Evolutionary conservation across 768 basidiomycete genomes (phyloP).

Genomic region (Dictyophora rubrovolvata): DNA sequence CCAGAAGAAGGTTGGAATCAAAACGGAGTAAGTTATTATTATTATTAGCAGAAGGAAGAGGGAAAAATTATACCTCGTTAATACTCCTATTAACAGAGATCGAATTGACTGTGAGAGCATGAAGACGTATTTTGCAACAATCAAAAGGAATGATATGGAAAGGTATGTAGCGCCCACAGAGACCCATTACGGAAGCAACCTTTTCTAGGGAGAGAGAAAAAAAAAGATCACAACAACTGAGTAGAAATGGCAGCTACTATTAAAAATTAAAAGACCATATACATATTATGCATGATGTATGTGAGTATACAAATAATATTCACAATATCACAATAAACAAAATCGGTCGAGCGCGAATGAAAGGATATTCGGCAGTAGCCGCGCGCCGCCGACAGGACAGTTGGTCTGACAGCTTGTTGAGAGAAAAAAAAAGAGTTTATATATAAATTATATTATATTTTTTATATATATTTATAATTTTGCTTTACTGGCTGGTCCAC

Average conservation of each 20-base stretch:
- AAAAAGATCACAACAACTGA: not conserved
- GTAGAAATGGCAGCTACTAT: no score
- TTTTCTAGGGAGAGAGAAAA: not conserved
- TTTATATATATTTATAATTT: no score
- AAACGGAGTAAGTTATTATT: not conserved
- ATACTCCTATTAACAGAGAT: not conserved
- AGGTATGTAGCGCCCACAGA: not conserved
- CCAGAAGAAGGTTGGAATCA: not conserved
- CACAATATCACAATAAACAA: not conserved
- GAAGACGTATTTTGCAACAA: not conserved
- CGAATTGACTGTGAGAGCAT: not conserved
- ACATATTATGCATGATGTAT: not conserved
- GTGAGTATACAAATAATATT: not conserved
- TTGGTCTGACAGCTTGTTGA: not conserved
- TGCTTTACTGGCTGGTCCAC: no score
- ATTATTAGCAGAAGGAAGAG: not conserved
- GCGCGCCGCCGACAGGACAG: conserved; percentile 5
- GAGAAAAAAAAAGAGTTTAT: not conserved
- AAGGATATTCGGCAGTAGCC: not conserved
- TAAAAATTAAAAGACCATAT: not conserved
- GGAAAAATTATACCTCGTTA: not conserved
- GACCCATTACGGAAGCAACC: not conserved
- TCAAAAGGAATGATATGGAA: not conserved
- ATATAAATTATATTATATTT: no score
- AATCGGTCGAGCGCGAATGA: not conserved